A percentile compares a stretch with the other conserved stretches of the same genome.
Conservation (phyloP, 352 stramenopile genomes). For the Phytophthora sansomeana region DNA sequence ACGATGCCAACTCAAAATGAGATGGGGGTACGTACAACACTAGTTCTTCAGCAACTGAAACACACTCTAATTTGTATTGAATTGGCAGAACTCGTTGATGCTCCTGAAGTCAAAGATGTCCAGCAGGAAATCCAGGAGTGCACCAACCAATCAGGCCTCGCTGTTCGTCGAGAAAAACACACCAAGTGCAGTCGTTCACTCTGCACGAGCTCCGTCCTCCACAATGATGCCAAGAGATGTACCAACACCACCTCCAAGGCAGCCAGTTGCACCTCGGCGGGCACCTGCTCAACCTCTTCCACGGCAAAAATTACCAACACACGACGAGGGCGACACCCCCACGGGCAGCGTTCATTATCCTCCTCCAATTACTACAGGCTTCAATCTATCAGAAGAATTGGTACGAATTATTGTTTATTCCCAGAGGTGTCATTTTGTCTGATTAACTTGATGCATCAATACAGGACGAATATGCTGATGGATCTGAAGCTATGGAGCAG, state of each 20-base stretch:
- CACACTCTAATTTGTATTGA: constrained; percentile 2
- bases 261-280: constrained; percentile 25
- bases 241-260: constrained; percentile 27
- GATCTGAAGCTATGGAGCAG: constrained; percentile 64
- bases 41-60: background rate
- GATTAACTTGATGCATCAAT: background rate
- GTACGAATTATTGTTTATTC: constrained; percentile 24
- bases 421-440: background rate
- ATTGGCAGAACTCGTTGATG: constrained; percentile 65
- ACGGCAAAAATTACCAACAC: constrained; percentile 28
- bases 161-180: constrained; percentile 69
- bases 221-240: constrained; percentile 17
- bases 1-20: constrained; percentile 41
- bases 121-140: constrained; percentile 70
- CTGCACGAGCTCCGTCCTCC: constrained; percentile 27
- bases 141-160: constrained; percentile 73
- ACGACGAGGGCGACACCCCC: constrained; percentile 45
- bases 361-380: constrained; percentile 52
- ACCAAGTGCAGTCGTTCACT: constrained; percentile 36
- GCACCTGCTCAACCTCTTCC: constrained; percentile 22
- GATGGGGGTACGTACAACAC: constrained; percentile 54
- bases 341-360: constrained; percentile 40
- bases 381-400: constrained; percentile 42
- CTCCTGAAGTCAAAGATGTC: constrained; percentile 88
- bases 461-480: constrained; percentile 64